These are phyloP conservation scores for Hibiscus syriacus DNA, from an alignment of 345 rosid genomes.

Conservation along the genomic window DNA sequence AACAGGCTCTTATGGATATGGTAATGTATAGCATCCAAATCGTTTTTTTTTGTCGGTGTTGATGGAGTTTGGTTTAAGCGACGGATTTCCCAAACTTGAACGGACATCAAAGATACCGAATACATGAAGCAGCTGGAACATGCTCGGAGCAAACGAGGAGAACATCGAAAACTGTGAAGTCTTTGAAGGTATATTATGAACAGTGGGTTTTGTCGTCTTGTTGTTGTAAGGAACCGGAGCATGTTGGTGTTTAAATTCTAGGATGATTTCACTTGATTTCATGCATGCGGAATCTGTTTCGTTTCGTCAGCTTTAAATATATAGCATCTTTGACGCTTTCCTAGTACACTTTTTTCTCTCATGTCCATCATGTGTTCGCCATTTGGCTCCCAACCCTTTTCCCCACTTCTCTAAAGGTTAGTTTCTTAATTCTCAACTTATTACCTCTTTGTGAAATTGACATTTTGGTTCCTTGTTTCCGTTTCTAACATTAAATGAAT, in stretches of 20 bases:
- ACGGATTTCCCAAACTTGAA: conserved; percentile 4
- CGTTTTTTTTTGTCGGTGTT: too few species aligned
- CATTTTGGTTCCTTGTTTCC: not conserved
- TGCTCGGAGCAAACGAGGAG: conserved; percentile 19
- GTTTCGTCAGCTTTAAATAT: conserved; percentile 1
- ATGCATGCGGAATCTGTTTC: conserved; percentile 13
- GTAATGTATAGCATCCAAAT: not conserved
- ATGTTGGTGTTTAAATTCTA: conserved; percentile 25
- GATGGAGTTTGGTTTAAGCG: not conserved
- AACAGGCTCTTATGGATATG: too few species aligned
- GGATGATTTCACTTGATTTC: conserved; percentile 11
- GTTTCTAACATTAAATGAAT: not conserved
- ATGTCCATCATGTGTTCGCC: conserved; percentile 7
- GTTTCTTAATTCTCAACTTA: not conserved
- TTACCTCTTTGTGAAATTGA: not conserved
- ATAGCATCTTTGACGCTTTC: conserved; percentile 2
- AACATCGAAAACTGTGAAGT: not conserved
- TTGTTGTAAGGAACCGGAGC: conserved; percentile 9
- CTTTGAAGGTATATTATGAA: not conserved
- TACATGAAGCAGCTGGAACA: not conserved
- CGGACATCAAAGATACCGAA: not conserved
- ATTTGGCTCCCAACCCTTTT: conserved; percentile 22
- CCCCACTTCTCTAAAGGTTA: conserved; percentile 19
- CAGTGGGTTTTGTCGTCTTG: conserved; percentile 21
- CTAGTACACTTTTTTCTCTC: not conserved